Conservation (phyloP, 768 basidiomycete genomes). For the Trametes cubensis region DNA sequence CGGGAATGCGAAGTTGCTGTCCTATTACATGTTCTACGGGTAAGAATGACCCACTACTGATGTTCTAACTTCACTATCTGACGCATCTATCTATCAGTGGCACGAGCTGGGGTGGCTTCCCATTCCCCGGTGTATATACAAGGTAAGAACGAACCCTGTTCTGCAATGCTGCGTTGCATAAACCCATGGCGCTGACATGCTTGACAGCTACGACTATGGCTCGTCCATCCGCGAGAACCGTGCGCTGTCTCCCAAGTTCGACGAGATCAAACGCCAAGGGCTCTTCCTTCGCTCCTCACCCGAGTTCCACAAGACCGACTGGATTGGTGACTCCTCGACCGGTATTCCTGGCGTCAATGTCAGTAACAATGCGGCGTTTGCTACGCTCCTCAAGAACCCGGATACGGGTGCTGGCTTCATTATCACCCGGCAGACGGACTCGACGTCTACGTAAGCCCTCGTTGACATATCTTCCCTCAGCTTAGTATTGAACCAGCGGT, state of each 20-base stretch:
- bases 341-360: constrained; percentile 43
- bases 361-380: constrained; percentile 53
- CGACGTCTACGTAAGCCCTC: constrained; percentile 61
- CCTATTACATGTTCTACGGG: constrained; percentile 87
- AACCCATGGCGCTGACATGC: constrained; percentile 19
- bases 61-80: no score
- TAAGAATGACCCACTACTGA: constrained; percentile 27
- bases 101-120: constrained; percentile 83
- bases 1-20: constrained; percentile 78
- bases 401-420: constrained; percentile 70
- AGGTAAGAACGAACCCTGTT: constrained; percentile 23
- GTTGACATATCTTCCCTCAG: background rate
- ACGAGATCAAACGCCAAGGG: constrained; percentile 77
- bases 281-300: constrained; percentile 79
- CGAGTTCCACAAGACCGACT: constrained; percentile 79
- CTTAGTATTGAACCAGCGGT: background rate
- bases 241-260: constrained; percentile 65
- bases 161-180: background rate
- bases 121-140: constrained; percentile 75
- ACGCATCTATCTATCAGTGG: constrained; percentile 48
- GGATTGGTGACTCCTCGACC: constrained; percentile 63
- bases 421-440: constrained; percentile 66
- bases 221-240: constrained; percentile 71
- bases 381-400: constrained; percentile 68
- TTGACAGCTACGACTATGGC: constrained; percentile 80